Conservation (phyloP, 2,329 filamentous ascomycete species). For the Monosporascus sp. region DNA sequence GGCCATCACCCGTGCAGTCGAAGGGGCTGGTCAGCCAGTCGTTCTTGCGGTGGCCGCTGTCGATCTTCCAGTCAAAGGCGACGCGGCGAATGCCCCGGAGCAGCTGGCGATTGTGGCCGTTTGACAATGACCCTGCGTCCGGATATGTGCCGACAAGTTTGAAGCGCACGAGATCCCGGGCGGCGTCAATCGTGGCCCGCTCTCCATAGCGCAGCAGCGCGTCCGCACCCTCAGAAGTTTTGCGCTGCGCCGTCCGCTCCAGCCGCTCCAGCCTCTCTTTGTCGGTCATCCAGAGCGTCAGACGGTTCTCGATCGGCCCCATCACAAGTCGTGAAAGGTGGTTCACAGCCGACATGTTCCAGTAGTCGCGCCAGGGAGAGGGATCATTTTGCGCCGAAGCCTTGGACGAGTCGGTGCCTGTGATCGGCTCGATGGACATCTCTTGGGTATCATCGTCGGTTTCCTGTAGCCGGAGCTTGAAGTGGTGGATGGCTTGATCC, state of each 20-base stretch:
- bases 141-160: background rate
- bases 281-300: background rate
- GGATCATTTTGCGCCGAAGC: background rate
- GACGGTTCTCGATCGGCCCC: background rate
- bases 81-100: conserved; percentile 1
- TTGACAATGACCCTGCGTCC: background rate
- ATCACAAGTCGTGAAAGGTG: background rate
- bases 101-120: background rate
- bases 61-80: conserved; percentile 1
- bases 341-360: background rate
- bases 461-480: conserved; percentile 7
- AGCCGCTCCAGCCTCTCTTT: background rate
- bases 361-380: conserved; percentile 15
- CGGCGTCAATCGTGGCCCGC: background rate
- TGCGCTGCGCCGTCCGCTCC: background rate
- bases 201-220: background rate
- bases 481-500: conserved; percentile 13
- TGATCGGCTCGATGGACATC: background rate
- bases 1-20: background rate
- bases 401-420: background rate
- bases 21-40: background rate
- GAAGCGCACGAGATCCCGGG: background rate
- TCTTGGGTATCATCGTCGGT: no score
- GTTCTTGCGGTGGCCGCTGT: background rate
- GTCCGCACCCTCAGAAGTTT: background rate